phyloP scores from a whole-genome alignment of 441 rosid genomes.

The Croton setiger region DNA sequence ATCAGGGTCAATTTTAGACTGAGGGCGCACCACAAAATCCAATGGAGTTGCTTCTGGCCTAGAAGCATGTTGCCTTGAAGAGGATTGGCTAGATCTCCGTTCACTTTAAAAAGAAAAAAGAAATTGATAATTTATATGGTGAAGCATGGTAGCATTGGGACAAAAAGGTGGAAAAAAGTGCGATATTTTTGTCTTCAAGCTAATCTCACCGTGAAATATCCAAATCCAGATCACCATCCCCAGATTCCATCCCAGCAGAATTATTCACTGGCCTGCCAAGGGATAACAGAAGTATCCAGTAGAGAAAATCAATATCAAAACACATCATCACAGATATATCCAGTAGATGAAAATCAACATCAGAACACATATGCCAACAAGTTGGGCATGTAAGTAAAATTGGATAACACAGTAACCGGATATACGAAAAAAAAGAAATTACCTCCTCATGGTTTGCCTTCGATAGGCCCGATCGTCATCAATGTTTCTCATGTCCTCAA shows the following conservation, averaged over 20 bases:
- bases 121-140: slow-evolving; percentile 10
- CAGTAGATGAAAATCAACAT: neutral
- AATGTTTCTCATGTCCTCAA: slow-evolving; percentile 80
- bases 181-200: neutral
- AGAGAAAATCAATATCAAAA: slow-evolving; percentile 1
- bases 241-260: slow-evolving; percentile 69
- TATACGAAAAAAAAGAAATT: slow-evolving; percentile 4
- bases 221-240: slow-evolving; percentile 88
- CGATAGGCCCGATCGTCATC: slow-evolving; percentile 80
- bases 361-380: neutral
- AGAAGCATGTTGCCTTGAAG: slow-evolving; percentile 61
- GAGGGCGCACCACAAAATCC: slow-evolving; percentile 93
- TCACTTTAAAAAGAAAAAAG: slow-evolving; percentile 40
- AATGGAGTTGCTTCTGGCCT: slow-evolving; percentile 97
- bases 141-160: neutral
- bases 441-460: slow-evolving; percentile 79
- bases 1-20: slow-evolving; percentile 89
- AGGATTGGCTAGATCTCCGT: slow-evolving; percentile 68
- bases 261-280: slow-evolving; percentile 60
- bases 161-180: neutral
- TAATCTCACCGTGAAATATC: slow-evolving; percentile 65
- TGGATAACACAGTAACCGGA: neutral
- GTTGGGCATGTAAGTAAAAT: neutral
- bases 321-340: neutral
- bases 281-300: neutral